phyloP scores from a whole-genome alignment of 225 moss, liverwort and hornwort genomes.

The Rhytidiadelphus loreus region DNA sequence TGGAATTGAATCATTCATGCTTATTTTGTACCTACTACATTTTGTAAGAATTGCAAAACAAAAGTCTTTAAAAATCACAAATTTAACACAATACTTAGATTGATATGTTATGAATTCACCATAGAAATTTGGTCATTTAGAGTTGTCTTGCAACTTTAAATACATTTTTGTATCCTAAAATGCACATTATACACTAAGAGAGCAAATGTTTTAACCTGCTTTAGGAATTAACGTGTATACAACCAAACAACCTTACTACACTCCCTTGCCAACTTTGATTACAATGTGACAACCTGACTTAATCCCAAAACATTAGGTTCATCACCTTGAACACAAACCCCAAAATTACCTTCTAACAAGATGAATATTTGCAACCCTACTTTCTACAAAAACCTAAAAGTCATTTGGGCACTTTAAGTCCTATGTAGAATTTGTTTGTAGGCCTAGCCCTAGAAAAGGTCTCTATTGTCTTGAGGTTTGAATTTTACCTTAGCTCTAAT shows the following conservation, averaged over 20 bases:
- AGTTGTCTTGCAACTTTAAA: neutral
- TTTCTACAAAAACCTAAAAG: neutral
- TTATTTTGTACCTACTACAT: neutral
- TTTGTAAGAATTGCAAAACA: neutral
- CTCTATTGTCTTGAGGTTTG: neutral
- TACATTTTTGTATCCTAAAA: neutral
- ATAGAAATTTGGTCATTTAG: neutral
- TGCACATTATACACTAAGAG: fast-evolving
- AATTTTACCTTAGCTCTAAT: neutral
- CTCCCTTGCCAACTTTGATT: neutral
- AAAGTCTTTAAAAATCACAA: neutral
- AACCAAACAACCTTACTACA: neutral
- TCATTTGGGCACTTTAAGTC: fast-evolving
- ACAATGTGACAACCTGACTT: neutral
- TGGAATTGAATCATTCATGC: fast-evolving
- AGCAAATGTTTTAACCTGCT: fast-evolving
- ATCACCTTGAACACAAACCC: fast-evolving
- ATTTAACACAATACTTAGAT: fast-evolving
- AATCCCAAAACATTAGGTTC: fast-evolving
- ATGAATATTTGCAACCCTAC: neutral
- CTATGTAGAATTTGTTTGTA: fast-evolving
- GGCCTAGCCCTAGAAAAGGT: fast-evolving
- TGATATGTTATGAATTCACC: fast-evolving
- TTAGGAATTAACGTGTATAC: neutral
- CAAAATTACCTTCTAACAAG: no score